Conservation (phyloP, 805 yeast species). For the Candida tallmaniae region DNA sequence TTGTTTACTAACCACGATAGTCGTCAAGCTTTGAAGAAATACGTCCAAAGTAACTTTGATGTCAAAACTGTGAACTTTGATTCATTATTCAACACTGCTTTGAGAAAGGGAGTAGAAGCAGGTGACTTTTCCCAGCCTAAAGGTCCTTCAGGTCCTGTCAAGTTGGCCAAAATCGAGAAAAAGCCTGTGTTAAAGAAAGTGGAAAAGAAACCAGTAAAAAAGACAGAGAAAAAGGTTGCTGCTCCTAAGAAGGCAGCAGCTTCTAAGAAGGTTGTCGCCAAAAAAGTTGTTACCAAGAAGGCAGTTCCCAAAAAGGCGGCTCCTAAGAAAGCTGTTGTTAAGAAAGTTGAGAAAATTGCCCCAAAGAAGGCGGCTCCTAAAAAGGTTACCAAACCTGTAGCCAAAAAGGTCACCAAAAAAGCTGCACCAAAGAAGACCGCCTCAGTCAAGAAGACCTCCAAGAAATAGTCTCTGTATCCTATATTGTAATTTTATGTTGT, state of each 20-base stretch:
- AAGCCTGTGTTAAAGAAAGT: conserved; percentile 10
- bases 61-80: conserved; percentile 65
- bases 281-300: conserved; percentile 13
- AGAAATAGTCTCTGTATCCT: too few species aligned
- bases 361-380: conserved; percentile 21
- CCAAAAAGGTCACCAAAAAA: conserved; percentile 8
- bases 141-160: conserved; percentile 86
- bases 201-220: conserved; percentile 6
- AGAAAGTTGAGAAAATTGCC: conserved; percentile 11
- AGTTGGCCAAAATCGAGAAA: conserved; percentile 48
- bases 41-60: conserved; percentile 60
- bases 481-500: conserved; percentile 8
- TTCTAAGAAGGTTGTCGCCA: conserved; percentile 9
- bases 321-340: conserved; percentile 15
- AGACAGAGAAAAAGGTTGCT: conserved; percentile 19
- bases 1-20: conserved; percentile 25
- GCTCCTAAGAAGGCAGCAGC: conserved; percentile 18
- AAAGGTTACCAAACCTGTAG: conserved; percentile 16
- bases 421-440: neutral
- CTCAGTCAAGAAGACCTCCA: neutral
- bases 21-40: conserved; percentile 86
- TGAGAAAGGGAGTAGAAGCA: conserved; percentile 75
- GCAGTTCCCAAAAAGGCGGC: conserved; percentile 19
- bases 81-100: conserved; percentile 68
- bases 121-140: conserved; percentile 80